These are phyloP conservation scores for Fulvia fulva DNA, from an alignment of 2,329 filamentous ascomycete genomes.

Conservation along the genomic window DNA sequence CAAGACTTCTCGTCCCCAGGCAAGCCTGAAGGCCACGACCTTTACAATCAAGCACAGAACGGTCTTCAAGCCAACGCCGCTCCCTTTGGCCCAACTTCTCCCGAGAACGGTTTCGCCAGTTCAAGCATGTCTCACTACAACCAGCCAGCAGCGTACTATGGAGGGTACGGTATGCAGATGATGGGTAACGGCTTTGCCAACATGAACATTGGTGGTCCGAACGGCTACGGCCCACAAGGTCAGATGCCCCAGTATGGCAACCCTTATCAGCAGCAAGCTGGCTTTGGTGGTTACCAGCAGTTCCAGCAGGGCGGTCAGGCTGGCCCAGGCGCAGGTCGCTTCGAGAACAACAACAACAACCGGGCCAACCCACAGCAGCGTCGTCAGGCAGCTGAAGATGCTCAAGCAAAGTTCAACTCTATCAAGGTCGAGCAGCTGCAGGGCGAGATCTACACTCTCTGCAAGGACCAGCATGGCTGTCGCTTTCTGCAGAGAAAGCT, in stretches of 20 bases:
- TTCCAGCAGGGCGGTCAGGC: constrained; percentile 46
- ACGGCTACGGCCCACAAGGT: constrained; percentile 39
- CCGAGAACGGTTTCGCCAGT: constrained; percentile 34
- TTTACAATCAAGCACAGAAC: constrained; percentile 62
- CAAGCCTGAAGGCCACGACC: constrained; percentile 43
- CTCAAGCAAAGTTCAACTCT: constrained; percentile 73
- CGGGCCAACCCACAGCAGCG: constrained; percentile 71
- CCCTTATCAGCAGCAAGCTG: constrained; percentile 41
- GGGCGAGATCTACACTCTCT: constrained; percentile 82
- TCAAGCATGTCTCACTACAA: constrained; percentile 29
- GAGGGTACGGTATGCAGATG: constrained; percentile 56
- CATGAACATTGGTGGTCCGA: constrained; percentile 50
- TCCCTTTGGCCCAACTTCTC: constrained; percentile 63
- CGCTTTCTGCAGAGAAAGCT: constrained; percentile 96
- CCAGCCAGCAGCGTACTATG: constrained; percentile 41
- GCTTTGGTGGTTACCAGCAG: constrained; percentile 54
- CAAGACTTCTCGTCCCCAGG: constrained; percentile 60
- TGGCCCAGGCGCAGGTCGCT: constrained; percentile 40
- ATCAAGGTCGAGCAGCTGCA: constrained; percentile 74
- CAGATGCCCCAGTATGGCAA: constrained; percentile 25
- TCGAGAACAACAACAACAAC: constrained; percentile 70
- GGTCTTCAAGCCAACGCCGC: constrained; percentile 75
- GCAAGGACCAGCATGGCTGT: constrained; percentile 97
- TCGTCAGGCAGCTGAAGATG: constrained; percentile 69
- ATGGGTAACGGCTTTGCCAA: constrained; percentile 66